Evolutionary conservation across 345 rosid genomes (phyloP), one percentile per base, ranked within the genome.

Genomic region (Turnera subulata): DNA sequence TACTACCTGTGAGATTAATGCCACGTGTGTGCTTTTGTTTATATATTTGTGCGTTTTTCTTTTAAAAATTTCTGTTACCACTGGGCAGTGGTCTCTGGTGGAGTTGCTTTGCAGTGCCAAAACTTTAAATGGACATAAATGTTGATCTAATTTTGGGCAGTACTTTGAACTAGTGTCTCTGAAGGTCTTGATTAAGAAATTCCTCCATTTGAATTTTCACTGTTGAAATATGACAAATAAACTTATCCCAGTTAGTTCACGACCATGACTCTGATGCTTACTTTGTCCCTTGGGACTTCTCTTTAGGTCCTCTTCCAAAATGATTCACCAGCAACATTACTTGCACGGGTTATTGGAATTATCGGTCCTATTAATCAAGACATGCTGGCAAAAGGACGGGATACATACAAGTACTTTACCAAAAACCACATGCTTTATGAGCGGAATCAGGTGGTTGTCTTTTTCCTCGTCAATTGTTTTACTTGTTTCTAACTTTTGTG

Each of bases 351-450:
- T 20, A 82, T 90, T 26, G 97, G 99, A 68, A 90, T 90, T 32
- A 73, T 83, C 32, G 83, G 97, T 21, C 77, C 86, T 33, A 76
- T 94, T 39, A 78, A 90, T 47, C 94, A 83, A 72, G 80, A 60
- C 57, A 88, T 94, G 99, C 84, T 94, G 65, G 86, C 82, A 17
- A 88, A 88, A 69, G 99, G 97, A 38, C 86, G 91, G 33, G 99
- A 90, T 69, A 84, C 99, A 18, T 82, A 84, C 82, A 94, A 94
- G 67, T 88, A 94, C 64, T 90, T 94, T 40, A 78, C 91, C 2
- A 94, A 90, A 72, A 90, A 84, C 82, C 91, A 86, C 67, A 84
- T 92, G 89, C 82, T 89, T 62, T 89, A 86, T 71, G 98, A 92
- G 70, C 80, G 95, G 64, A 92, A 89, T 69, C 97, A 86, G 95